These are phyloP conservation scores for Aspergillus intermedius DNA, from an alignment of 2,329 filamentous ascomycete genomes.

Conservation along the genomic window DNA sequence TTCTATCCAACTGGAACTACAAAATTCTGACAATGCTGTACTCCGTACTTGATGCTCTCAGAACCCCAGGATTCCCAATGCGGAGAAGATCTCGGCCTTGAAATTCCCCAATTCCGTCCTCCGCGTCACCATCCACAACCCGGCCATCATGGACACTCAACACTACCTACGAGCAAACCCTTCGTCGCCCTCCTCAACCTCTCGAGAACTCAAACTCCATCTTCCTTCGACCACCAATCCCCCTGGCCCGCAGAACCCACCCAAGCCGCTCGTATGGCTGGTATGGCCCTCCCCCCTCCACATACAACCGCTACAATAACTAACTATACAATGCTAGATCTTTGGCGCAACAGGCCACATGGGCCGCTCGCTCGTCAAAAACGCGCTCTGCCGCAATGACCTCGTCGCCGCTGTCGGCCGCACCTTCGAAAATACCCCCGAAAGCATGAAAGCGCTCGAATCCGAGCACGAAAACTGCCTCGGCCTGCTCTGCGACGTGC, in stretches of 20 bases:
- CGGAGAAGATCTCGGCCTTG: slow-evolving; percentile 13
- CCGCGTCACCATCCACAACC: not conserved
- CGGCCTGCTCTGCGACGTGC: slow-evolving; percentile 82
- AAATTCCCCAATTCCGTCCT: not conserved
- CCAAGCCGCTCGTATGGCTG: slow-evolving; percentile 79
- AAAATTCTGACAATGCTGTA: not conserved
- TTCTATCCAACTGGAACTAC: no score
- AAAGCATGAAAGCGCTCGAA: slow-evolving; percentile 66
- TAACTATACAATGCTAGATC: slow-evolving; percentile 48
- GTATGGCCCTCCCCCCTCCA: slow-evolving; percentile 39
- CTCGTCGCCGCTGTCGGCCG: slow-evolving; percentile 80
- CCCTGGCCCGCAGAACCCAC: slow-evolving; percentile 62
- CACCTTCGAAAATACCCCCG: slow-evolving; percentile 66
- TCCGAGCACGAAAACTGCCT: slow-evolving; percentile 56
- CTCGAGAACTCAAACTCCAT: slow-evolving; percentile 44
- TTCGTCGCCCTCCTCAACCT: slow-evolving; percentile 16
- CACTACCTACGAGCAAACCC: slow-evolving; percentile 16
- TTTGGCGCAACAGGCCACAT: slow-evolving; percentile 98
- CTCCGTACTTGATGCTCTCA: not conserved
- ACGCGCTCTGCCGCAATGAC: slow-evolving; percentile 72
- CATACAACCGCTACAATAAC: not conserved
- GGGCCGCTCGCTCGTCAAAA: slow-evolving; percentile 81
- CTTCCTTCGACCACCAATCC: slow-evolving; percentile 84
- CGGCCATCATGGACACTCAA: slow-evolving; percentile 19
- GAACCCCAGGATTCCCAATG: slow-evolving; percentile 8